Base-by-base conservation (phyloP, 345 rosid genomes). In the Draba incana region DNA sequence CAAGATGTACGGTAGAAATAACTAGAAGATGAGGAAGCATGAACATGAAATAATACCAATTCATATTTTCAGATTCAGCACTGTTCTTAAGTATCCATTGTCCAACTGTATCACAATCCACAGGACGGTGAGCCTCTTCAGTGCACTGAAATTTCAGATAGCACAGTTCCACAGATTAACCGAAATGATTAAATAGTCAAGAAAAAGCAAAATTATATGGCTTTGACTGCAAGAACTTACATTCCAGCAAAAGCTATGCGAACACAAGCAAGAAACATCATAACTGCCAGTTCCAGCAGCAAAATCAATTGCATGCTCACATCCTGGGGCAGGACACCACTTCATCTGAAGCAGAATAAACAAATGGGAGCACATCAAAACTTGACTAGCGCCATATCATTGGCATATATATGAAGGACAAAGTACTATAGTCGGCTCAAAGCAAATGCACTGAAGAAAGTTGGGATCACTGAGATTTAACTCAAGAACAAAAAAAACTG, bases 251-350 rank as follows among this genome's bases (percentile, higher is more conserved):
- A 76, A 76, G 58, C 69, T 76, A 60, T 70, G 43, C 1, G 76
- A 76, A 41, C 76, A 76, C 45, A 70, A 43, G 80, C 80, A 76
- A n/a, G 70, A 62, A 57, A 76, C 80, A 59, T 70, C 76, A 65
- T 43, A 59, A 51, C 39, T 53, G 27, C 58, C 67, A 47, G 47
- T 16, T 14, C 64, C 76, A 3, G 53, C 79, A 70, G 52, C 11
- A 58, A 64, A 76, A n/a, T 76, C 71, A 30, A 76, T 81, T 6
- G 99, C 99, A 75, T 79, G 74, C 53, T 92, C 98, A 10, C 99
- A 95, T 49, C 98, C 98, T 13, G 98, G 97, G 44, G 99, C 97
- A 62, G 99, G 99, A 78, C 98, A 95, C 99, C 99, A 95, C 75
- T 95, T 94, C 71, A 88, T 85, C 99, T 89, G 63, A 48, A 62